Base-by-base conservation (phyloP, 352 stramenopile genomes). In the Pythium sp. region DNA sequence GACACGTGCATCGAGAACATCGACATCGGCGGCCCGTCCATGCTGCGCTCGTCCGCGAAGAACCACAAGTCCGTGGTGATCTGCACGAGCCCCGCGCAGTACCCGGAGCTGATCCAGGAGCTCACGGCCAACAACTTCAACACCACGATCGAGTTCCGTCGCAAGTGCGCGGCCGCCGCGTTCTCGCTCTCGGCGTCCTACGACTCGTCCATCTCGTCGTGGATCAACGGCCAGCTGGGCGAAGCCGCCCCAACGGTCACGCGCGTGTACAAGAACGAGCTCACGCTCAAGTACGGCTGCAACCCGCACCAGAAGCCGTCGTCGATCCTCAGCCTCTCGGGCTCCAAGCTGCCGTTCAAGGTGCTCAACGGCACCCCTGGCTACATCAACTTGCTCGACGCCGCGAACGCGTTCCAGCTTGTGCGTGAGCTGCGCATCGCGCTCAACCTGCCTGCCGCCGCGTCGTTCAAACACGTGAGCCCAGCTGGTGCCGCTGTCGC, bases 1-100 rank as follows among this genome's bases (percentile, higher is more conserved):
- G 97, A 98, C 75, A 98, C 97, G 71, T 99, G 97, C 86, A 98
- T 99, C 73, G 98, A 99, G 79, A 99, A 99, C 86, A 99, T 99
- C 75, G 98, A 99, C 78, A 99, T 99, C 81, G 98, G 98, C 54
- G 98, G 98, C 14, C 98, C 98, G 22, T 98, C 91, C 59, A 99
- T 99, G 98, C 84, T 99, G 41, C 94, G 98, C 57, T 99, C 96
- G 54, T 99, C 97, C 34, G 97, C 98, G 61, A 99, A 99, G 88
- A 99, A 99, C 86, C 97, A 99, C 88, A 91, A 95, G 71, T 98
- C 97, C 62, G 98, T 99, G 20, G 93, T 98, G 22, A 99, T 99
- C 86, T 97, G 98, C 68, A 99, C 97, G 7, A 92, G 76, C 65
- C 97, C 97, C 0, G 73, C 86, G 62, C 97, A 99, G 76, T 99